A percentile compares a stretch with the other conserved stretches of the same genome.
phyloP scores from a whole-genome alignment of 2,329 filamentous ascomycete species.

The Chaetoscypha palmicola region DNA sequence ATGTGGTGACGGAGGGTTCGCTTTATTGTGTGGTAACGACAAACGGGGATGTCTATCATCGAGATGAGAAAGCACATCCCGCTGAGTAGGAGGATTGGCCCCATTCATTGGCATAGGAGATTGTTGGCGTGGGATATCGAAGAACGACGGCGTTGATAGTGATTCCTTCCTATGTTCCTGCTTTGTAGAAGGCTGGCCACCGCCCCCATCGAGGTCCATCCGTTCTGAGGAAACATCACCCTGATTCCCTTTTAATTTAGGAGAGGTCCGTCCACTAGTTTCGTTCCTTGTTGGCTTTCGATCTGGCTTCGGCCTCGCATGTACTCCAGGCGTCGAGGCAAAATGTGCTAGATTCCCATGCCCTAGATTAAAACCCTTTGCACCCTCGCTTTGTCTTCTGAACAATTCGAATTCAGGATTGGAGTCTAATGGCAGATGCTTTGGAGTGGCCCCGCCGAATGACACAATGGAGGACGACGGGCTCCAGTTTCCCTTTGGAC shows the following conservation, averaged over 20 bases:
- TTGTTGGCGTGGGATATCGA: conserved; percentile 39
- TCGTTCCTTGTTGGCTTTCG: conserved; percentile 19
- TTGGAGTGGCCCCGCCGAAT: conserved; percentile 60
- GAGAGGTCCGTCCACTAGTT: conserved; percentile 17
- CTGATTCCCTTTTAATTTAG: conserved; percentile 15
- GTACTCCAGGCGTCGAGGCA: conserved; percentile 29
- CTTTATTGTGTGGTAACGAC: conserved; percentile 44
- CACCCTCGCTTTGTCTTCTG: conserved; percentile 62
- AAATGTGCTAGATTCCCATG: conserved; percentile 40
- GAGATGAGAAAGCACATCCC: conserved; percentile 27
- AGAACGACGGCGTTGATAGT: conserved; percentile 27
- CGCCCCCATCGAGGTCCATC: conserved; percentile 39
- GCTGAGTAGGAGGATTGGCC: conserved; percentile 20
- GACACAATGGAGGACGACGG: conserved; percentile 65
- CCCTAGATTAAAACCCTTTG: conserved; percentile 44
- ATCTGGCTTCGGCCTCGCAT: conserved; percentile 19
- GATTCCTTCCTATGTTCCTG: conserved; percentile 35
- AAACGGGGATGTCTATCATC: conserved; percentile 49
- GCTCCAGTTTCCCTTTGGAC: conserved; percentile 68
- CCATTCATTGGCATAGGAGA: conserved; percentile 39
- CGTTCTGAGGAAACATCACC: conserved; percentile 14
- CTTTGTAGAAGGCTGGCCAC: conserved; percentile 44
- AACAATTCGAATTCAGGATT: conserved; percentile 82
- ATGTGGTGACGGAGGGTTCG: conserved; percentile 35
- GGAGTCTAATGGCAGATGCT: conserved; percentile 62